A percentile compares a stretch with the other conserved stretches of the same genome.
phyloP scores from a whole-genome alignment of 2,329 filamentous ascomycete species.

The Phialophora macrospora region DNA sequence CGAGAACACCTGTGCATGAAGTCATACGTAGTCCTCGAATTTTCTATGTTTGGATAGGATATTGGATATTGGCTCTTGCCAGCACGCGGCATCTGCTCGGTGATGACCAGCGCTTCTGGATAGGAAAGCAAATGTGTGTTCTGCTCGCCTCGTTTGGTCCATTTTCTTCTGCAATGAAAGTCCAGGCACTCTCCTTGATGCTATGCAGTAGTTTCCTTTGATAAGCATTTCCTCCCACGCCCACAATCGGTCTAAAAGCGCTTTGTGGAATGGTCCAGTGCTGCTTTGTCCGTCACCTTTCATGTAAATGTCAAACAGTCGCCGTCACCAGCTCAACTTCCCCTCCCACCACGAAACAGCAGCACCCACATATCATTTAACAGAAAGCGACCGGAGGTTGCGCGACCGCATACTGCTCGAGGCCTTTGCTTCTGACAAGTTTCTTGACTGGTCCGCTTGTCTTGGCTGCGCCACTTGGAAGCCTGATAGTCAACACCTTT shows the following conservation, averaged over 20 bases:
- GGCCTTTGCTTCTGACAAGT: conserved; percentile 31
- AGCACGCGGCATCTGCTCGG: neutral
- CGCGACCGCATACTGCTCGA: conserved; percentile 30
- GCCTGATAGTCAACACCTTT: conserved; percentile 38
- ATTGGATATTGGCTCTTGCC: conserved; percentile 6
- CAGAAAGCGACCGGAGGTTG: conserved; percentile 28
- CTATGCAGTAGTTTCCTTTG: neutral
- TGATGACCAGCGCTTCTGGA: neutral
- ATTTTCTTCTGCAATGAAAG: neutral
- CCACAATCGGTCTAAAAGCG: neutral
- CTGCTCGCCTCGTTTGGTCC: neutral
- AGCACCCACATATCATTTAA: neutral
- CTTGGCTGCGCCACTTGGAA: conserved; percentile 8
- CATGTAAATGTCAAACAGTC: neutral
- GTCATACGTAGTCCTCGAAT: neutral
- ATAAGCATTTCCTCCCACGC: neutral
- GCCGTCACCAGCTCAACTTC: neutral
- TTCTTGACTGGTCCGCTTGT: conserved; percentile 25
- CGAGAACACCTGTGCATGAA: neutral
- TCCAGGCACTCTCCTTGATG: neutral
- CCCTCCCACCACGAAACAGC: neutral
- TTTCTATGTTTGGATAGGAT: conserved; percentile 8
- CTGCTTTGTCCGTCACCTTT: neutral
- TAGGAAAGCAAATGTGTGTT: neutral
- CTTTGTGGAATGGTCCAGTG: neutral